Percentiles rank a stretch among this genome's conserved stretches.
phyloP scores from a whole-genome alignment of 23 red algal species.

The Gracilaria domingensis region DNA sequence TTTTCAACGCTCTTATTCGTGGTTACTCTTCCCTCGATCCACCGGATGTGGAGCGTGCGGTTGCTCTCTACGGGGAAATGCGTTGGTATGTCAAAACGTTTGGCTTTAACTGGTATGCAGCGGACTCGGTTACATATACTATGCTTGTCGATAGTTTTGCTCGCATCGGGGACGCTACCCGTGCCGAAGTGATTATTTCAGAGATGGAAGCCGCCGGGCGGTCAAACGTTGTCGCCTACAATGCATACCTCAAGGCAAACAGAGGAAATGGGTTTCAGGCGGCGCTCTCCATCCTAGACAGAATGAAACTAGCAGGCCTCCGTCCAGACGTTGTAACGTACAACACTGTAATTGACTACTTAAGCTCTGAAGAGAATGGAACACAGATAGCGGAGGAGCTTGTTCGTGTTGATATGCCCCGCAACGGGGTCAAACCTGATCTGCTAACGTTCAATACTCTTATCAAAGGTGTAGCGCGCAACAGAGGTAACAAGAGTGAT shows the following conservation, averaged over 20 bases:
- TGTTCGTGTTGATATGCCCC: slow-evolving; percentile 71
- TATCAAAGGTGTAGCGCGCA: slow-evolving; percentile 64
- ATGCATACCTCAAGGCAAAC: slow-evolving; percentile 70
- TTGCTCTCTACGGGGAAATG: slow-evolving; percentile 59
- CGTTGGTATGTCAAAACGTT: slow-evolving; percentile 36
- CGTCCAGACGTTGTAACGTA: slow-evolving; percentile 70
- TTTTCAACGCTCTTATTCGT: slow-evolving; percentile 72
- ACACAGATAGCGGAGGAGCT: slow-evolving; percentile 50
- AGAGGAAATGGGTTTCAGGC: slow-evolving; percentile 43
- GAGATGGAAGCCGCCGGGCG: slow-evolving; percentile 73
- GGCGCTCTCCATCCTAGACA: slow-evolving; percentile 50
- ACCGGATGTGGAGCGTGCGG: slow-evolving; percentile 55
- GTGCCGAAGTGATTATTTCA: slow-evolving; percentile 56
- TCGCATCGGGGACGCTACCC: slow-evolving; percentile 45
- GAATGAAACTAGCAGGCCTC: slow-evolving; percentile 55
- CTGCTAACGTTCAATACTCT: slow-evolving; percentile 75
- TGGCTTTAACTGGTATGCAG: slow-evolving; percentile 63
- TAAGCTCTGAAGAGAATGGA: slow-evolving; percentile 45
- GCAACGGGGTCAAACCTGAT: slow-evolving; percentile 52
- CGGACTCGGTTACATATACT: slow-evolving; percentile 70
- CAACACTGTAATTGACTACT: slow-evolving; percentile 66
- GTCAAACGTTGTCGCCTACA: slow-evolving; percentile 64
- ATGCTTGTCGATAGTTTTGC: slow-evolving; percentile 72
- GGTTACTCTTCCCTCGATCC: slow-evolving; percentile 63
- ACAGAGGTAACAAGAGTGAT: slow-evolving; percentile 41